phyloP scores from a whole-genome alignment of 495 filamentous ascomycete species.

The Sordaria brevicollis region DNA sequence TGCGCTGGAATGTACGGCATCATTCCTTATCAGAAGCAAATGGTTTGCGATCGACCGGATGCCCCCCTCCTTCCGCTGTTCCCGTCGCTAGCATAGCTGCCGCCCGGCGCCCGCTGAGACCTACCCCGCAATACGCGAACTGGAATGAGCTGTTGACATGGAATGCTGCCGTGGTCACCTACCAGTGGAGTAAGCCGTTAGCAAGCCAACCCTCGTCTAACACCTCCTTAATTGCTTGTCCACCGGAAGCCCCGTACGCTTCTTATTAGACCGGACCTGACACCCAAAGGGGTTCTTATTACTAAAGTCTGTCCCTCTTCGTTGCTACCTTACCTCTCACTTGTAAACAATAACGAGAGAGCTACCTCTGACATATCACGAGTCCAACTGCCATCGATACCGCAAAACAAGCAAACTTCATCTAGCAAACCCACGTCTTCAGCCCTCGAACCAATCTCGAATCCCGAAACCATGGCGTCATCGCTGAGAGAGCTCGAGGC shows the following conservation, averaged over 20 bases:
- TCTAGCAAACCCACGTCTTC: neutral
- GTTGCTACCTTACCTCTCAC: neutral
- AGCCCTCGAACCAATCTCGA: neutral
- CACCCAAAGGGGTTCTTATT: neutral
- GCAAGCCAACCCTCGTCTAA: neutral
- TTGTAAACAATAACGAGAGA: neutral
- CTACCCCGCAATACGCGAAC: neutral
- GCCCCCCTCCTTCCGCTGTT: neutral
- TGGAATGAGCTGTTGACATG: neutral
- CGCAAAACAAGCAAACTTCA: neutral
- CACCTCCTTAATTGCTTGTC: neutral
- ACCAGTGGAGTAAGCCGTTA: neutral
- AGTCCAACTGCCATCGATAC: neutral
- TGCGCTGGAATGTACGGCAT: neutral
- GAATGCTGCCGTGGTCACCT: neutral
- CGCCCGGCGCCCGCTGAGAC: neutral
- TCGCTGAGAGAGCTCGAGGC: slow-evolving; percentile 8
- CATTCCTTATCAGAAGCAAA: neutral
- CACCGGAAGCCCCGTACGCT: neutral
- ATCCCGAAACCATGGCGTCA: neutral
- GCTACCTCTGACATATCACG: neutral
- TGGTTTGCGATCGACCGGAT: neutral
- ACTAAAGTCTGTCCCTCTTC: neutral
- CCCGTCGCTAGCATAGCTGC: neutral
- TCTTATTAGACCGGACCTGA: neutral